Percentiles rank a stretch among this genome's conserved stretches.
Evolutionary conservation across 306 rosid genomes (phyloP).

Genomic region (Betula pendula): DNA sequence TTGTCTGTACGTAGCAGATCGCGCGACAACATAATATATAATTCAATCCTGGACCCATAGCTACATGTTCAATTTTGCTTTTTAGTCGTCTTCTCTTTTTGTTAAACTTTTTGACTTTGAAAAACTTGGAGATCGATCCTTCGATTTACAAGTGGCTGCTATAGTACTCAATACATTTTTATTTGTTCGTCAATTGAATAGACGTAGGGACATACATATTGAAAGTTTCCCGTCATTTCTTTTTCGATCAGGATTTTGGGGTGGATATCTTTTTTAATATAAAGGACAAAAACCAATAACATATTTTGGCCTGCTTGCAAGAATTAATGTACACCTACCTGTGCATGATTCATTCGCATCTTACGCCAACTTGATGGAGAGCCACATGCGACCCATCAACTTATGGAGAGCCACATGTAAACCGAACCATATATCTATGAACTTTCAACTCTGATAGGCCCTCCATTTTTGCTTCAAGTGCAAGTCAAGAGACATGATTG

Average conservation of each 20-base stretch:
- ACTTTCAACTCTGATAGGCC: neutral
- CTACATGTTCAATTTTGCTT: neutral
- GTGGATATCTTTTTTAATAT: neutral
- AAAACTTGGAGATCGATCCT: neutral
- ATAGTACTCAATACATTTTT: neutral
- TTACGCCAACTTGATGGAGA: neutral
- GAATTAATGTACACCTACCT: too few relatives aligned
- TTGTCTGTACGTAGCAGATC: too few relatives aligned
- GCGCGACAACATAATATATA: neutral
- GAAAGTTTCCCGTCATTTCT: neutral
- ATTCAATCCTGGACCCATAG: neutral
- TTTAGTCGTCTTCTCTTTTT: neutral
- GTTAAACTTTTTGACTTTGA: neutral
- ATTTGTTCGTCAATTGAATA: neutral
- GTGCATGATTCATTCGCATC: neutral
- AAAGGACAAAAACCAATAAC: neutral
- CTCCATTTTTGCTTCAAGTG: neutral
- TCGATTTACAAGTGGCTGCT: neutral
- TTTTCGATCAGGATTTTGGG: neutral
- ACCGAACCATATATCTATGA: neutral
- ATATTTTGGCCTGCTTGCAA: neutral
- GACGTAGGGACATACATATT: neutral
- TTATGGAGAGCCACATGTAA: neutral
- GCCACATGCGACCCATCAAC: neutral
- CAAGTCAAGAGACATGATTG: neutral